Conservation (phyloP, 768 basidiomycete species). For the Tylopilus subfusipes region DNA sequence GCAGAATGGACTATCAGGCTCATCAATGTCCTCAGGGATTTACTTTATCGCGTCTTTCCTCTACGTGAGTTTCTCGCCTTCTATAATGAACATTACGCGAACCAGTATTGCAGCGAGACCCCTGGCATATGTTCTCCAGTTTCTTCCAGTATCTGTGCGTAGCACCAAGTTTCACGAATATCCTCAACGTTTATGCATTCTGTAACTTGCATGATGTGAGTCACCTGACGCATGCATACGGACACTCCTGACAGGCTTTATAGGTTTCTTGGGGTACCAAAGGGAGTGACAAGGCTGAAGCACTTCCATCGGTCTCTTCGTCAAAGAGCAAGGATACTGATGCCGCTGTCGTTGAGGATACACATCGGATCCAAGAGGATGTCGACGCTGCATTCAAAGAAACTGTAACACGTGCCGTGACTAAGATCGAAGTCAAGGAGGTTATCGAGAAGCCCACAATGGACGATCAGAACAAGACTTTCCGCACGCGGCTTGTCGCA, state of each 20-base stretch:
- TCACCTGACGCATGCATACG: slow-evolving; percentile 1
- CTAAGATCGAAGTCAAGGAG: slow-evolving; percentile 66
- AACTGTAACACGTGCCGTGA: slow-evolving; percentile 83
- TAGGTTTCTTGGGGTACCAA: slow-evolving; percentile 94
- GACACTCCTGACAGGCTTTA: not conserved
- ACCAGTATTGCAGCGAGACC: slow-evolving; percentile 65
- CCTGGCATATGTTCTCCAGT: slow-evolving; percentile 97
- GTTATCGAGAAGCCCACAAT: slow-evolving; percentile 72
- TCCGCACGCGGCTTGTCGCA: slow-evolving; percentile 84
- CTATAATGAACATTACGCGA: not conserved
- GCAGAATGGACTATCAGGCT: slow-evolving; percentile 2
- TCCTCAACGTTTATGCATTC: slow-evolving; percentile 95
- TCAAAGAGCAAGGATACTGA: slow-evolving; percentile 75
- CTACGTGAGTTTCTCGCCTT: slow-evolving; percentile 53
- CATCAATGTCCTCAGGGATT: slow-evolving; percentile 45
- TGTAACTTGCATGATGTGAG: slow-evolving; percentile 90
- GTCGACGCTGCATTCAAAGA: slow-evolving; percentile 90
- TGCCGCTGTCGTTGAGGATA: slow-evolving; percentile 80
- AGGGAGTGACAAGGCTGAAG: slow-evolving; percentile 91
- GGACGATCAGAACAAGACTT: slow-evolving; percentile 90
- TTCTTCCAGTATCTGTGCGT: slow-evolving; percentile 88
- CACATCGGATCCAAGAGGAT: slow-evolving; percentile 78
- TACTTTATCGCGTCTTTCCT: slow-evolving; percentile 83
- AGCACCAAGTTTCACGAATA: slow-evolving; percentile 91
- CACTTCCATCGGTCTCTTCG: slow-evolving; percentile 84